Conservation (phyloP, 2,329 filamentous ascomycete genomes). For the Clarireedia sp. region DNA sequence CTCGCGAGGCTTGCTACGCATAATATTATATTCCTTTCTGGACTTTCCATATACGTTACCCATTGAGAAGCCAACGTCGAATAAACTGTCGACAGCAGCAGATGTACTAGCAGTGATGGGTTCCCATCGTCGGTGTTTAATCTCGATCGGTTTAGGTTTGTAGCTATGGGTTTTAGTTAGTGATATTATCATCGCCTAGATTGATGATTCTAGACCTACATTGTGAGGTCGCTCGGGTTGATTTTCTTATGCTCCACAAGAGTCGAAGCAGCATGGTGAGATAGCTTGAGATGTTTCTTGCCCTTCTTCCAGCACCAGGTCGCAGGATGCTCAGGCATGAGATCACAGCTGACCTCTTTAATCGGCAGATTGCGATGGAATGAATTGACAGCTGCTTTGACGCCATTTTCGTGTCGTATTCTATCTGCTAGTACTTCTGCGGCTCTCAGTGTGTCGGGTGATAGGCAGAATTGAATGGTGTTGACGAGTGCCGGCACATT, state of each 20-base stretch:
- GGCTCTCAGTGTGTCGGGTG: conserved; percentile 48
- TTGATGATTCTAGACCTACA: conserved; percentile 12
- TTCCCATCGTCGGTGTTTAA: background rate
- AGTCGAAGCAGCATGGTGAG: conserved; percentile 55
- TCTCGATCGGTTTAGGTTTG: background rate
- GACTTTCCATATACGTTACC: background rate
- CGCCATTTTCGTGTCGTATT: conserved; percentile 52
- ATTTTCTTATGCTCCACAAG: conserved; percentile 44
- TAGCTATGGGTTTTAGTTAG: background rate
- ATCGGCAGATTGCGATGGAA: conserved; percentile 50
- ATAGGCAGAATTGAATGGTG: conserved; percentile 60
- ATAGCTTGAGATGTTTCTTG: conserved; percentile 49
- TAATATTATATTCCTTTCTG: background rate
- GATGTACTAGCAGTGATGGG: background rate
- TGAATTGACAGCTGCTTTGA: conserved; percentile 50
- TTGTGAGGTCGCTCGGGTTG: conserved; percentile 13
- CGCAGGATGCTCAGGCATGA: conserved; percentile 38
- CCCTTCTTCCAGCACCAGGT: conserved; percentile 35
- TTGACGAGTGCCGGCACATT: conserved; percentile 55
- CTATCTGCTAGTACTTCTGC: conserved; percentile 50
- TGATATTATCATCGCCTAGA: background rate
- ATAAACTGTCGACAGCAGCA: background rate
- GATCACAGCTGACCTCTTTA: conserved; percentile 55
- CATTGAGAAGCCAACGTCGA: background rate
- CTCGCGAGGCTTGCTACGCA: background rate